phyloP scores from a whole-genome alignment of 306 rosid genomes.

The Cucurbita ficifolia region DNA sequence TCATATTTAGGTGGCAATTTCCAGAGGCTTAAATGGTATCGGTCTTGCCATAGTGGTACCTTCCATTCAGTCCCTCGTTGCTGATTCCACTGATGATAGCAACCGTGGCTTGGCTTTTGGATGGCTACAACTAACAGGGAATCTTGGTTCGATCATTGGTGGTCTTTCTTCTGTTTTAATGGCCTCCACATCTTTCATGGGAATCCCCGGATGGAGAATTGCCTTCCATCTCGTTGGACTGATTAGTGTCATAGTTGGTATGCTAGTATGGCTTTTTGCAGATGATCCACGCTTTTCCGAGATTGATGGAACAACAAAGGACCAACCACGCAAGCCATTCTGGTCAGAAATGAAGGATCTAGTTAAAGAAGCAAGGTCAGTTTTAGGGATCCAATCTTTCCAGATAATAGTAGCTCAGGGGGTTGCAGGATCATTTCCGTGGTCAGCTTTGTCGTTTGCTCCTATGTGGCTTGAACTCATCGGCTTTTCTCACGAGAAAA shows the following conservation, averaged over 20 bases:
- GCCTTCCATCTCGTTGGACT: constrained; percentile 63
- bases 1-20: constrained; percentile 52
- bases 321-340: constrained; percentile 19
- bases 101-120: constrained; percentile 77
- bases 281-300: constrained; percentile 49
- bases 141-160: constrained; percentile 59
- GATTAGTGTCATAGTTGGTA: constrained; percentile 55
- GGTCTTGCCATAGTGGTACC: constrained; percentile 81
- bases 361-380: constrained; percentile 49
- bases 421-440: constrained; percentile 74
- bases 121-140: constrained; percentile 56
- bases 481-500: constrained; percentile 65
- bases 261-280: constrained; percentile 44
- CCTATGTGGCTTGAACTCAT: constrained; percentile 77
- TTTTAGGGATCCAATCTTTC: constrained; percentile 55
- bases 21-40: constrained; percentile 82
- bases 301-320: not conserved
- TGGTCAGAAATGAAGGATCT: constrained; percentile 31
- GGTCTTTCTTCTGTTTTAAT: constrained; percentile 51
- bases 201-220: constrained; percentile 82
- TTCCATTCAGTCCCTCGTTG: constrained; percentile 67
- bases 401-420: constrained; percentile 89
- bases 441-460: constrained; percentile 69
- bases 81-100: constrained; percentile 63
- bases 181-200: constrained; percentile 53